Evolutionary conservation across 441 rosid species (phyloP).

Genomic region (Croton laevigatus): DNA sequence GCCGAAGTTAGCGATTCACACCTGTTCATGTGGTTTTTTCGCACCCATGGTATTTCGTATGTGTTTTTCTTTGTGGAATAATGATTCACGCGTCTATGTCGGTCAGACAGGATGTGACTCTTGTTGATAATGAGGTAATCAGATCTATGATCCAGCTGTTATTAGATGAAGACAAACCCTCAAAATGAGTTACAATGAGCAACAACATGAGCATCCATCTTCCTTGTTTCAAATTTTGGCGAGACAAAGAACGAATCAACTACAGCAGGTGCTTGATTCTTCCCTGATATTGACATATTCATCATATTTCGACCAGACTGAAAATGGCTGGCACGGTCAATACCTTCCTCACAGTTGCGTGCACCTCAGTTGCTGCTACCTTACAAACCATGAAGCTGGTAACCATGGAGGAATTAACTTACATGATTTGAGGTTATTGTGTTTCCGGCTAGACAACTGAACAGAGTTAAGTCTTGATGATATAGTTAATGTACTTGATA

Average conservation of each 20-base stretch:
- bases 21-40: not conserved
- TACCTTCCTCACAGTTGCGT: not conserved
- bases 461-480: too few relatives aligned
- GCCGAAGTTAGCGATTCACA: constrained; percentile 50
- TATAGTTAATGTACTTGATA: too few relatives aligned
- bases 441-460: too few relatives aligned
- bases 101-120: constrained; percentile 44
- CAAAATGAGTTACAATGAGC: constrained; percentile 25
- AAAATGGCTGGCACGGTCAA: not conserved
- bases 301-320: not conserved
- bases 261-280: not conserved
- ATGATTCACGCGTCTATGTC: not conserved
- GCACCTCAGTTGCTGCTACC: not conserved
- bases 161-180: constrained; percentile 69
- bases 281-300: not conserved
- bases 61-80: not conserved
- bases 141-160: constrained; percentile 69
- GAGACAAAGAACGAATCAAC: not conserved
- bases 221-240: not conserved
- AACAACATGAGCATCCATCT: not conserved
- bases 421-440: too few relatives aligned
- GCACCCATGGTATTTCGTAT: not conserved
- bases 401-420: too few relatives aligned
- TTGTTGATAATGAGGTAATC: constrained; percentile 69
- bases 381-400: not conserved